Conservation (phyloP, 2,329 filamentous ascomycete species). For the Pseudocercospora musae region DNA sequence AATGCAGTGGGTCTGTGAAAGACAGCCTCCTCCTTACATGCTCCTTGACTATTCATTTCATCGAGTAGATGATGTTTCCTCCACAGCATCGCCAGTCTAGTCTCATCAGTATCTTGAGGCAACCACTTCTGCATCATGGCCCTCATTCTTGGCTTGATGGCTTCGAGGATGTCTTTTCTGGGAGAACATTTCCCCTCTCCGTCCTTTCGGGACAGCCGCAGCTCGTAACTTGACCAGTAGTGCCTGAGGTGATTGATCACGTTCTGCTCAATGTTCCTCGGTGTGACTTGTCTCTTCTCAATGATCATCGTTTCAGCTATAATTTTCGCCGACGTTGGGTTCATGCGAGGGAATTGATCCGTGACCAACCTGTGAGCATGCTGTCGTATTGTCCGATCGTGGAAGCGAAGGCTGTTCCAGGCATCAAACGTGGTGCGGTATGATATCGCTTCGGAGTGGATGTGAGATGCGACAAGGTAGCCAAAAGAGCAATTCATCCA, state of each 20-base stretch:
- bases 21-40: background rate
- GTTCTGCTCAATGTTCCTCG: constrained; percentile 6
- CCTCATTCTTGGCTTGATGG: constrained; percentile 14
- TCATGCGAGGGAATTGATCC: constrained; percentile 16
- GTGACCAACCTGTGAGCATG: constrained; percentile 7
- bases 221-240: constrained; percentile 15
- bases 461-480: constrained; percentile 10
- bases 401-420: constrained; percentile 2
- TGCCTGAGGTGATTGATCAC: constrained; percentile 14
- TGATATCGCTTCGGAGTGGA: constrained; percentile 7
- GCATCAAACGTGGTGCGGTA: background rate
- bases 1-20: background rate
- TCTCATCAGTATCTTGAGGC: background rate
- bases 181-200: background rate
- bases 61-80: constrained; percentile 8
- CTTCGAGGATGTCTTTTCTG: background rate
- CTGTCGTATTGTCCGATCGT: background rate
- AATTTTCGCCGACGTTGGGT: constrained; percentile 6
- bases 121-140: constrained; percentile 12
- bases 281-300: constrained; percentile 1
- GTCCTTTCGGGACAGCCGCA: constrained; percentile 5
- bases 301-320: constrained; percentile 6
- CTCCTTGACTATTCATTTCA: background rate
- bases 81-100: constrained; percentile 5
- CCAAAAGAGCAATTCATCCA: constrained; percentile 7